Conservation (phyloP, 352 stramenopile species). For the Phytophthora quininea region DNA sequence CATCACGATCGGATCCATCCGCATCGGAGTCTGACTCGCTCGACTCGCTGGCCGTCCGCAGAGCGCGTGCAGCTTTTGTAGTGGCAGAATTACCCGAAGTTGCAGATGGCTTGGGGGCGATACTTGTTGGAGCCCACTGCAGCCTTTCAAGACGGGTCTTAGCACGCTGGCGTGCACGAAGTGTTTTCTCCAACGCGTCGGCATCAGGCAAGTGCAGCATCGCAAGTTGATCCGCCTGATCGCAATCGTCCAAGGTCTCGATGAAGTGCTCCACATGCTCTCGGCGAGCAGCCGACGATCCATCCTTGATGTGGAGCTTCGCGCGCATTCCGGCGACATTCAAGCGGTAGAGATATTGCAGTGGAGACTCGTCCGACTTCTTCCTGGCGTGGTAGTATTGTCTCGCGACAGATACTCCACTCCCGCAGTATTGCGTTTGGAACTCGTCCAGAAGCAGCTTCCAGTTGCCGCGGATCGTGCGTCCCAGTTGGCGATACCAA, state of each 20-base stretch:
- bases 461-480: neutral
- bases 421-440: slow-evolving; percentile 9
- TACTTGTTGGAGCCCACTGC: neutral
- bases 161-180: neutral
- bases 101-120: neutral
- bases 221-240: slow-evolving; percentile 4
- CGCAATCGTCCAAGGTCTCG: slow-evolving; percentile 14
- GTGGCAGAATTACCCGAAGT: neutral
- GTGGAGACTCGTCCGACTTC: slow-evolving; percentile 7
- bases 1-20: neutral
- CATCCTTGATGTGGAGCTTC: slow-evolving; percentile 5
- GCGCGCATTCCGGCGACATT: slow-evolving; percentile 12
- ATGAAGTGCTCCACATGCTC: slow-evolving; percentile 25
- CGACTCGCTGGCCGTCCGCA: neutral
- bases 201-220: slow-evolving; percentile 1
- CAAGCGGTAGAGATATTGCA: slow-evolving; percentile 13
- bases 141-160: slow-evolving; percentile 1
- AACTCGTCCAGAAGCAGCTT: neutral
- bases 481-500: slow-evolving; percentile 6
- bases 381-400: slow-evolving; percentile 15
- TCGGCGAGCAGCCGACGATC: neutral
- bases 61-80: neutral
- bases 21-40: neutral
- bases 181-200: slow-evolving; percentile 1
- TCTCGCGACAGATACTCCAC: slow-evolving; percentile 2